A percentile compares a stretch with the other conserved stretches of the same genome.
phyloP scores from a whole-genome alignment of 2,329 filamentous ascomycete genomes.

The Neopestalotiopsis sp. region DNA sequence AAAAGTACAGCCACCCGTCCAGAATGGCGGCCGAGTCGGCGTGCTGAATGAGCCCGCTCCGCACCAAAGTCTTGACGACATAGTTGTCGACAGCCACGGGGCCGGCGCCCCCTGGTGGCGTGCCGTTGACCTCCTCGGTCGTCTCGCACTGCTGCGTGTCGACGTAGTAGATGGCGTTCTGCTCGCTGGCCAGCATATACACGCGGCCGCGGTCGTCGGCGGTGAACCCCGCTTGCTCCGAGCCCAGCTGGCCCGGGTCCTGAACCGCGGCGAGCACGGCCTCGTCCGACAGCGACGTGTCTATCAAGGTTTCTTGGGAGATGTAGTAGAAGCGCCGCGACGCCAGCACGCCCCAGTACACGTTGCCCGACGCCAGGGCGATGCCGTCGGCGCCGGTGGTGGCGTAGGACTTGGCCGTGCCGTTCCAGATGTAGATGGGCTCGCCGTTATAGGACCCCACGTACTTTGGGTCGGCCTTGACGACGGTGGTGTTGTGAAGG shows the following conservation, averaged over 20 bases:
- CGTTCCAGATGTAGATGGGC: constrained; percentile 42
- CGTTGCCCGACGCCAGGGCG: constrained; percentile 44
- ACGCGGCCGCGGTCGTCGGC: constrained; percentile 46
- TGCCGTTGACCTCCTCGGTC: constrained; percentile 40
- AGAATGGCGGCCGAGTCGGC: constrained; percentile 46
- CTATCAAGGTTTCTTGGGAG: constrained; percentile 39
- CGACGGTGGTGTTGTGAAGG: constrained; percentile 43
- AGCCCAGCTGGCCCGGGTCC: constrained; percentile 43
- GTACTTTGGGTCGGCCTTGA: constrained; percentile 43
- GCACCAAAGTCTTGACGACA: constrained; percentile 44
- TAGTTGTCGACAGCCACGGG: constrained; percentile 40
- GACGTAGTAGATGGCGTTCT: constrained; percentile 50
- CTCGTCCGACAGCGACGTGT: constrained; percentile 38
- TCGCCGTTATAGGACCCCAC: constrained; percentile 43
- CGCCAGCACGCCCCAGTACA: constrained; percentile 49
- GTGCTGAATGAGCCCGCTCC: constrained; percentile 47
- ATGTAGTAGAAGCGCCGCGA: constrained; percentile 47
- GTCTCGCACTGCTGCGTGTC: constrained; percentile 41
- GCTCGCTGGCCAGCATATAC: constrained; percentile 47
- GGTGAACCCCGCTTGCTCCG: constrained; percentile 47
- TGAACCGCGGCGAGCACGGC: constrained; percentile 43
- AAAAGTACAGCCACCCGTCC: constrained; percentile 48
- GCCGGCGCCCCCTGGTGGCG: constrained; percentile 37
- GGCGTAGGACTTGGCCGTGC: constrained; percentile 36
- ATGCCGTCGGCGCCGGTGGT: constrained; percentile 43